These are phyloP conservation scores for Rosa rugosa DNA, from an alignment of 306 rosid genomes.

Conservation along the genomic window DNA sequence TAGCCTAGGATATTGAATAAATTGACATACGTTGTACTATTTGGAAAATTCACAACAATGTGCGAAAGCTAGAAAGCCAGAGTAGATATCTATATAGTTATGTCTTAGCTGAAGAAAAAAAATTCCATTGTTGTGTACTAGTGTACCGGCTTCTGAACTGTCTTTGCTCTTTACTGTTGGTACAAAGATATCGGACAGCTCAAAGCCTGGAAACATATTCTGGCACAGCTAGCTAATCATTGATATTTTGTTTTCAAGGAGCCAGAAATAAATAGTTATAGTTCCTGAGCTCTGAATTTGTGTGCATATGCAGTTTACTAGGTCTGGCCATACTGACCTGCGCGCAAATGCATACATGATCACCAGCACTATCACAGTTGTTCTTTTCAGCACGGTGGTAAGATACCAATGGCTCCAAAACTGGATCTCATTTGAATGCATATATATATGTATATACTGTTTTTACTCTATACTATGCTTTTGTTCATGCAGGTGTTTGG, in stretches of 20 bases:
- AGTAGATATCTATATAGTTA: not conserved
- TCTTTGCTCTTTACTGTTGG: not conserved
- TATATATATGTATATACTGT: not conserved
- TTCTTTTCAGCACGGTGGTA: constrained; percentile 97
- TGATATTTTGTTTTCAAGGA: not conserved
- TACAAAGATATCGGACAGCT: not conserved
- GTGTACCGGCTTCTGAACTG: not conserved
- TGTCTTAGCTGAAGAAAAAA: not conserved
- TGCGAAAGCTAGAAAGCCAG: not conserved
- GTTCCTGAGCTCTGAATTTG: constrained; percentile 13
- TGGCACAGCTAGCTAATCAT: not conserved
- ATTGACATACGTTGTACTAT: not conserved
- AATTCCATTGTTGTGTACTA: not conserved
- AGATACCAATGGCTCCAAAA: constrained; percentile 24
- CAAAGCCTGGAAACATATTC: not conserved
- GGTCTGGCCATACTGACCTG: constrained; percentile 72
- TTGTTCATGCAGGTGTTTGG: constrained; percentile 76
- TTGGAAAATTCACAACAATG: not conserved
- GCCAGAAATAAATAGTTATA: not conserved
- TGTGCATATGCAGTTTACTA: constrained; percentile 65
- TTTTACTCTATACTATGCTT: not conserved
- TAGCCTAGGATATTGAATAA: not conserved
- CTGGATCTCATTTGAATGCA: not conserved
- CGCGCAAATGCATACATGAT: constrained; percentile 80
- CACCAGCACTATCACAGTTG: constrained; percentile 95